These are phyloP conservation scores for Balamuthia mandrillaris DNA, from an alignment of 208 protist species.

Conservation along the genomic window DNA sequence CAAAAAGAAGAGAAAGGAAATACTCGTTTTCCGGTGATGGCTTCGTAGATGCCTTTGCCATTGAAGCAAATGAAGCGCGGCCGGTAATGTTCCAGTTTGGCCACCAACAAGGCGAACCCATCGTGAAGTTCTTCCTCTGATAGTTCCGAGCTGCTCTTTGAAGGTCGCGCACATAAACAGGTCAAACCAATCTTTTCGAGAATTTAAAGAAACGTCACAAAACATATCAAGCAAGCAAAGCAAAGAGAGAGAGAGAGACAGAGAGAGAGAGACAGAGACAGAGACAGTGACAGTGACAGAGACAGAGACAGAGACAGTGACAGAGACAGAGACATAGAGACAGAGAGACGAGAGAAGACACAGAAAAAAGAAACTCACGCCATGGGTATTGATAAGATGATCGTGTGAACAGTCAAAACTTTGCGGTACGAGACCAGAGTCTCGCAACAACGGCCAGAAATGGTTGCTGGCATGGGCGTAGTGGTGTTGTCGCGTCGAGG, in stretches of 20 bases:
- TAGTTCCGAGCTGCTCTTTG: not conserved
- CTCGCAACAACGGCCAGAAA: slow-evolving; percentile 9
- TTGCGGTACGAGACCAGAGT: not conserved
- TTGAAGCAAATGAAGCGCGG: slow-evolving; percentile 21
- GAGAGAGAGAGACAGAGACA: too few relatives aligned
- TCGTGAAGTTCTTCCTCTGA: not conserved
- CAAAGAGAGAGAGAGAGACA: too few relatives aligned
- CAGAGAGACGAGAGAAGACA: not conserved
- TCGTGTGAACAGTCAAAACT: not conserved
- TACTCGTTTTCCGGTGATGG: not conserved
- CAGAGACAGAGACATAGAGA: not conserved
- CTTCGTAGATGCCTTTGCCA: not conserved
- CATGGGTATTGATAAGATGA: not conserved
- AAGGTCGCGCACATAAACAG: not conserved
- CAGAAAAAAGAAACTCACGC: not conserved
- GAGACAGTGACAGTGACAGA: too few relatives aligned
- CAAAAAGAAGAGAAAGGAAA: too few relatives aligned
- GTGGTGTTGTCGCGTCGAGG: not conserved
- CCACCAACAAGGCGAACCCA: not conserved
- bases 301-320: not conserved
- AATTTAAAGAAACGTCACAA: too few relatives aligned
- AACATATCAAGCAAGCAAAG: too few relatives aligned
- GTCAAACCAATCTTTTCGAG: not conserved
- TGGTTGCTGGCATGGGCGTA: not conserved
- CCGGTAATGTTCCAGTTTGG: slow-evolving; percentile 6